These are phyloP conservation scores for Talaromyces sp. DNA, from an alignment of 2,329 filamentous ascomycete genomes.

Conservation along the genomic window DNA sequence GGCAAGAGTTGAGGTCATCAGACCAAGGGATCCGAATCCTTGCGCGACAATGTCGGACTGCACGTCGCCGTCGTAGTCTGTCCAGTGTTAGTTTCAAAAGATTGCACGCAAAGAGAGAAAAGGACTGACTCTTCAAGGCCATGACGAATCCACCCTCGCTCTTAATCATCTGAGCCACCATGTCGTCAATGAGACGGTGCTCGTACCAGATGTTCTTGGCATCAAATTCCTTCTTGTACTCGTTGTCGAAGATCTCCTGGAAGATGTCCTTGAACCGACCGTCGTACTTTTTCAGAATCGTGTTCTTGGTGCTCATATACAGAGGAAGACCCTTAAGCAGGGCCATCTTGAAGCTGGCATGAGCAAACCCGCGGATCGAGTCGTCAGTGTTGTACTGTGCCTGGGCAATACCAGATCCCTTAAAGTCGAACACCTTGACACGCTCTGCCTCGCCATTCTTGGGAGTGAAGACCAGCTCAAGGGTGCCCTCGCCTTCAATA, in stretches of 20 bases:
- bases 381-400: conserved; percentile 98
- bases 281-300: conserved; percentile 98
- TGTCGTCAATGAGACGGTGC: conserved; percentile 98
- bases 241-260: conserved; percentile 85
- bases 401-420: conserved; percentile 78
- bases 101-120: conserved; percentile 7
- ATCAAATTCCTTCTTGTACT: conserved; percentile 85
- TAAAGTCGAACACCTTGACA: conserved; percentile 87
- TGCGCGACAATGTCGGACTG: conserved; percentile 98
- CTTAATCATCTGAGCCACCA: conserved; percentile 99
- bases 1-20: conserved; percentile 97
- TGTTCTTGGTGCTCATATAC: conserved; percentile 99
- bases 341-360: conserved; percentile 94
- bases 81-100: conserved; percentile 6
- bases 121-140: conserved; percentile 83
- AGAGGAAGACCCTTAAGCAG: conserved; percentile 81
- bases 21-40: conserved; percentile 93
- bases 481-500: conserved; percentile 73
- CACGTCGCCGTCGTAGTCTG: conserved; percentile 98
- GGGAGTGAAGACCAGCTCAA: conserved; percentile 93
- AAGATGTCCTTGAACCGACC: conserved; percentile 99
- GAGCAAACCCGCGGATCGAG: conserved; percentile 89
- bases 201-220: conserved; percentile 96
- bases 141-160: conserved; percentile 93
- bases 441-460: conserved; percentile 69